Evolutionary conservation across 192 early-diverging fungal species (phyloP).

Genomic region (Irineochytrium annulatum): DNA sequence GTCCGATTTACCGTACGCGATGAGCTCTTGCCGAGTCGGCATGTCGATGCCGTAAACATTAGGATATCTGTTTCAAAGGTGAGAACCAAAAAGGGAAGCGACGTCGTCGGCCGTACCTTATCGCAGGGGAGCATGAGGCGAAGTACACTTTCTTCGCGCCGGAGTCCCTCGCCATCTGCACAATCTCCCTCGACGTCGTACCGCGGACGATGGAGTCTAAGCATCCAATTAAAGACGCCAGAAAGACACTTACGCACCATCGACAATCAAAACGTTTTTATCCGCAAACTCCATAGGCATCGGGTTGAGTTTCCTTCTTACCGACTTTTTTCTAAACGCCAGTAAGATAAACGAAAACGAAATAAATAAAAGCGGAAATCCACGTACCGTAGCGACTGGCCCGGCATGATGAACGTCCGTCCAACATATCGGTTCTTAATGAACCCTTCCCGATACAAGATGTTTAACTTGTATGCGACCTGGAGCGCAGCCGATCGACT

Average conservation of each 20-base stretch:
- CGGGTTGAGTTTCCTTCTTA: constrained; percentile 95
- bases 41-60: constrained; percentile 99
- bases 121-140: constrained; percentile 95
- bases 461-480: constrained; percentile 80
- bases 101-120: constrained; percentile 50
- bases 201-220: constrained; percentile 98
- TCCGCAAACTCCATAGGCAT: constrained; percentile 95
- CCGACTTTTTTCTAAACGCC: constrained; percentile 64
- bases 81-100: background rate
- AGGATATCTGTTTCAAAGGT: constrained; percentile 67
- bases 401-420: constrained; percentile 99
- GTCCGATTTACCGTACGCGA: constrained; percentile 75
- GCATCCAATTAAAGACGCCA: background rate
- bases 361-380: background rate
- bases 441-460: constrained; percentile 96
- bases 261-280: constrained; percentile 96
- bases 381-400: constrained; percentile 57
- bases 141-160: constrained; percentile 99
- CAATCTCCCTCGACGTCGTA: constrained; percentile 97
- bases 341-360: background rate
- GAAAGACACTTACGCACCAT: constrained; percentile 53
- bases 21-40: constrained; percentile 89
- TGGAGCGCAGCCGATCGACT: constrained; percentile 92
- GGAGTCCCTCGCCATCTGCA: constrained; percentile 98
- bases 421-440: constrained; percentile 99